Base-by-base conservation (phyloP, 768 basidiomycete species). In the Steccherinum ochraceum region DNA sequence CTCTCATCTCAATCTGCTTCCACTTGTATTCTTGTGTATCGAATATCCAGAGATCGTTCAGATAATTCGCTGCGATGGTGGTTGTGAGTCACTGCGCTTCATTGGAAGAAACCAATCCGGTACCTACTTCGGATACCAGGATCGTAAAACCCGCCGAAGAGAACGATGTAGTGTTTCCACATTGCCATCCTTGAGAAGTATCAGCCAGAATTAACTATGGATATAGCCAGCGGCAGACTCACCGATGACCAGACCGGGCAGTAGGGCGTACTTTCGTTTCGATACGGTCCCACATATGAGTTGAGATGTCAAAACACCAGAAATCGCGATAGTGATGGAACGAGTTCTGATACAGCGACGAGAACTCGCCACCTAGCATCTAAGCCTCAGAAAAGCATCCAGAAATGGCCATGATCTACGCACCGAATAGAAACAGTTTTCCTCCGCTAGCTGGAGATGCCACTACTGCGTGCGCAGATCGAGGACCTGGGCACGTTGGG, bases 61-160 rank as follows among this genome's bases (percentile, higher is more conserved):
- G 69, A 62, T 93, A 93, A 40, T 83, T 79, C 4, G 89, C 89
- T 92, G 44, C 27, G 0, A 27, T 23, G 23, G 18, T 25, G 2
- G 30, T n/a, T 42, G 23, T 7, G 30, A 35, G 16, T 16, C 16
- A 35, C 41, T 11, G 35, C 35, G 35, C n/a, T 39, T 39, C 35
- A n/a, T 11, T 39, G 35, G 11, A 11, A 39, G n/a, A 39, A 11
- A 11, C 11, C 35, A 43, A 10, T 18, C 18, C 21, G 10, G 24
- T 54, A 59, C 79, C 45, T 58, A 89, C 89, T 94, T 41, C 80
- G 81, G 44, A 88, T 70, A 2, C 93, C 92, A 1, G 89, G 86
- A 61, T 94, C 91, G 55, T 89, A 86, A 64, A 94, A 94, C 1
- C 92, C 93, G 3, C 92, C 93, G 61, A 94, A 96, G 0, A 95